Evolutionary conservation across 306 rosid species (phyloP), one percentile per base, ranked within the genome.

Genomic region (Acacia acuminata): DNA sequence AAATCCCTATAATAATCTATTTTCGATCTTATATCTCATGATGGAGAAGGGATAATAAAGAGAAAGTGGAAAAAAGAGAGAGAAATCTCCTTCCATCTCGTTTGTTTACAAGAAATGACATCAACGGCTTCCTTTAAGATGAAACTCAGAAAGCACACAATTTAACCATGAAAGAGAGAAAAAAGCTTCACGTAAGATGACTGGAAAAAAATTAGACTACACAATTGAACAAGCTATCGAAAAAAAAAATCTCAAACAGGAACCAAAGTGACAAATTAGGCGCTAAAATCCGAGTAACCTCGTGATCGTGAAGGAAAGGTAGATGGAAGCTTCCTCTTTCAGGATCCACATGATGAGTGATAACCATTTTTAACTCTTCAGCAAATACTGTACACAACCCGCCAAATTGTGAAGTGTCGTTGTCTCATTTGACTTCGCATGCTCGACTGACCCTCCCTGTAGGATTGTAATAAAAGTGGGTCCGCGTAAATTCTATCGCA

Each of bases 271-370:
- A 53, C 60, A 53, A 53, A 53, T 19, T 53, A 17, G 60, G 24
- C 17, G 16, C 60, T 19, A 20, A 11, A 43, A 3, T 42, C 22
- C 51, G 53, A 4, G 43, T 20, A 12, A 2, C 36, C 36, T 12
- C n/a, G 16, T 13, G 19, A 15, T n/a, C 12, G 27, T 5, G 25
- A 7, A 50, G 17, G 65, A 9, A 51, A 34, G 48, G 8, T 11
- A n/a, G 67, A 75, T 17, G 78, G 78, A 75, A 75, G 27, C 68
- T 55, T 75, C 78, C 50, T 7, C 27, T 20, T 8, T 50, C 20
- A 20, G 48, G 67, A 38, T 53, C 34, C 16, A 53, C 67, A 64
- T 12, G 32, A 20, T 30, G 10, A 50, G 61, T 7, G 67, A 61
- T n/a, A 4, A 24, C 17, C 47, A 58, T 22, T 58, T 32, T 53